phyloP scores from a whole-genome alignment of 2,329 filamentous ascomycete genomes.

The Aspergillus niger region DNA sequence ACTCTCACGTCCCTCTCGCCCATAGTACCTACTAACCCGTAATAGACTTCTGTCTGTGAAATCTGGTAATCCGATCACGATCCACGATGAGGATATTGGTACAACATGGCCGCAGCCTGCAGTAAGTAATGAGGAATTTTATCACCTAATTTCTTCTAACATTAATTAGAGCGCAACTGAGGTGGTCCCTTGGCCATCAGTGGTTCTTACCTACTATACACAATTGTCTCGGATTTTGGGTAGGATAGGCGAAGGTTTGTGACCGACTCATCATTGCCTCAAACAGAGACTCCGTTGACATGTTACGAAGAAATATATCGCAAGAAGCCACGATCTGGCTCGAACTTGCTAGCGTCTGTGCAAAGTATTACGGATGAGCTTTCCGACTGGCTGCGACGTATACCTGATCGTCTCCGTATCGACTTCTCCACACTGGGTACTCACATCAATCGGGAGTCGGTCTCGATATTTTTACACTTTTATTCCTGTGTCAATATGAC shows the following conservation, averaged over 20 bases:
- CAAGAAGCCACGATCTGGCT: slow-evolving; percentile 50
- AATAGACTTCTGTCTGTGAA: slow-evolving; percentile 54
- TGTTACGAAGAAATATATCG: slow-evolving; percentile 50
- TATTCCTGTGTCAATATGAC: slow-evolving; percentile 63
- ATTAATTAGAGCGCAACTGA: slow-evolving; percentile 19
- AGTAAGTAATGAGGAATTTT: slow-evolving; percentile 18
- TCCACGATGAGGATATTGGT: slow-evolving; percentile 58
- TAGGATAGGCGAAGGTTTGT: slow-evolving; percentile 46
- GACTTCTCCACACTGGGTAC: slow-evolving; percentile 49
- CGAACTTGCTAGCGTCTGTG: slow-evolving; percentile 53
- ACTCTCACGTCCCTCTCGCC: background rate
- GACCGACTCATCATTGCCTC: background rate
- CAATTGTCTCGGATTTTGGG: slow-evolving; percentile 56
- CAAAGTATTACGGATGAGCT: slow-evolving; percentile 55
- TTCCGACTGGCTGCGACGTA: slow-evolving; percentile 52
- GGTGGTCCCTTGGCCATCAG: slow-evolving; percentile 45
- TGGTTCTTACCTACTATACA: slow-evolving; percentile 56
- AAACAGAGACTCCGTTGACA: slow-evolving; percentile 3
- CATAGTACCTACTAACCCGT: background rate
- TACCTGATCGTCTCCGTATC: slow-evolving; percentile 53
- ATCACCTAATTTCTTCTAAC: background rate
- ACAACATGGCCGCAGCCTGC: slow-evolving; percentile 40
- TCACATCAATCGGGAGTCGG: slow-evolving; percentile 51
- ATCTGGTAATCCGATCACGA: slow-evolving; percentile 57
- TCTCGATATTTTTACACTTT: slow-evolving; percentile 58